Evolutionary conservation across 1,139 yeast genomes (phyloP), one percentile per base, ranked within the genome.

Genomic region (Lipomyces yarrowii): DNA sequence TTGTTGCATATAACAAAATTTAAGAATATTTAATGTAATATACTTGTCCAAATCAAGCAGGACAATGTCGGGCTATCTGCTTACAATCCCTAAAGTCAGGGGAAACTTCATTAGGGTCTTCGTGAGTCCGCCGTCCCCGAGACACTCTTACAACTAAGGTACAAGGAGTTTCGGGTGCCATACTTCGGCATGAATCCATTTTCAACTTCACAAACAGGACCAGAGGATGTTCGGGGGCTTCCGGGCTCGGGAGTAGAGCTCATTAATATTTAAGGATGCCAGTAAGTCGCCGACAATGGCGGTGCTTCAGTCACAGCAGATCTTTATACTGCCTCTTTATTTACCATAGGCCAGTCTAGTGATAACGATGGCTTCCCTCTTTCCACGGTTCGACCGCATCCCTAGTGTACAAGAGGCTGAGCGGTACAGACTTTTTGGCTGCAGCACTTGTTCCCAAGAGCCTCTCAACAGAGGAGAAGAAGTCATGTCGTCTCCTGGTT

Each of bases 401-500:
- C 1, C 39, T 35, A 4, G 39, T 35, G 39, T 57, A 21, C 33
- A 57, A 57, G 26, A 48, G 15, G 55, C 58, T 57, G 35, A 42
- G 42, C 7, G 60, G 35, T 23, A 23, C 23, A 15, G 42, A 39
- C 37, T 37, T 57, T 26, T 21, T 30, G 35, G 59, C 26, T 10
- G 60, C 39, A 15, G 32, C 42, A 18, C 35, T 18, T 23, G 13
- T 46, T 39, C 60, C 60, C 37, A 57, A 46, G 23, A 23, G 18
- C 21, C 18, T 56, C 42, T n/a, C 60, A 15, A 33, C 32, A 18
- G 60, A 57, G 15, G 33, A 35, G 39, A 35, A 35, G 15, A 35
- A 10, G 39, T 35, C 52, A 11, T 30, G 55, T 11, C 60, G 57
- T 11, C 37, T 57, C 35, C 18, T 57, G 15, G 59, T 57, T 15